These are phyloP conservation scores for Curvularia verruculosa DNA, from an alignment of 2,329 filamentous ascomycete species.

Conservation along the genomic window DNA sequence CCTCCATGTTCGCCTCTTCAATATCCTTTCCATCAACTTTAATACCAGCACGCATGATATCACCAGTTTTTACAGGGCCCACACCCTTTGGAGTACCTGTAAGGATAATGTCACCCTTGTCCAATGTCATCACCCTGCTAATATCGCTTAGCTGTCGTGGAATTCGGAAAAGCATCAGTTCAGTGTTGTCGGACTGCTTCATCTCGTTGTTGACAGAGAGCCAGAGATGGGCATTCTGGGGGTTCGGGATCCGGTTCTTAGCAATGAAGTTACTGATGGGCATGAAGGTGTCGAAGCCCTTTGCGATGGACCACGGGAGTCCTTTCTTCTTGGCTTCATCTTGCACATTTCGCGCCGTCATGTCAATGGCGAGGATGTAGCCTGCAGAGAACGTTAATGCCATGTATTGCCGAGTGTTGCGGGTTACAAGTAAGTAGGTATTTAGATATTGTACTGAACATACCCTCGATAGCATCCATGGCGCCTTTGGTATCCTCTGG, in stretches of 20 bases:
- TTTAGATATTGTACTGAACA: conserved; percentile 23
- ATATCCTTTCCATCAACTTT: conserved; percentile 81
- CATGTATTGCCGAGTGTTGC: not conserved
- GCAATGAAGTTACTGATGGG: conserved; percentile 82
- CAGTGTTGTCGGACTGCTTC: conserved; percentile 86
- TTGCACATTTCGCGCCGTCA: conserved; percentile 95
- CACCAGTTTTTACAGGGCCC: conserved; percentile 80
- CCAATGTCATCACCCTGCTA: conserved; percentile 90
- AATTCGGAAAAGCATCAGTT: conserved; percentile 91
- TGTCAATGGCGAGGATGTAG: conserved; percentile 92
- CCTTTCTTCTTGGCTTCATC: conserved; percentile 97
- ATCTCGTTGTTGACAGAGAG: conserved; percentile 80
- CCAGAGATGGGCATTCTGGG: conserved; percentile 86
- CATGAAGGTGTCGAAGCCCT: conserved; percentile 97
- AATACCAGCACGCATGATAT: conserved; percentile 85
- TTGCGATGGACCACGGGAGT: conserved; percentile 93
- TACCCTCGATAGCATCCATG: conserved; percentile 80
- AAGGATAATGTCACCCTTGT: conserved; percentile 88
- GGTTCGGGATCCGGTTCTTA: conserved; percentile 80
- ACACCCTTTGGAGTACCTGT: conserved; percentile 99
- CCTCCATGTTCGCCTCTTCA: conserved; percentile 82
- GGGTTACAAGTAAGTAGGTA: not conserved
- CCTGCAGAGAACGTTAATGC: conserved; percentile 53
- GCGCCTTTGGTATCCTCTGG: conserved; percentile 76
- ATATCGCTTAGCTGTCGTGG: conserved; percentile 89